phyloP scores from a whole-genome alignment of 2,329 filamentous ascomycete genomes.

The Beauveria pseudobassiana region DNA sequence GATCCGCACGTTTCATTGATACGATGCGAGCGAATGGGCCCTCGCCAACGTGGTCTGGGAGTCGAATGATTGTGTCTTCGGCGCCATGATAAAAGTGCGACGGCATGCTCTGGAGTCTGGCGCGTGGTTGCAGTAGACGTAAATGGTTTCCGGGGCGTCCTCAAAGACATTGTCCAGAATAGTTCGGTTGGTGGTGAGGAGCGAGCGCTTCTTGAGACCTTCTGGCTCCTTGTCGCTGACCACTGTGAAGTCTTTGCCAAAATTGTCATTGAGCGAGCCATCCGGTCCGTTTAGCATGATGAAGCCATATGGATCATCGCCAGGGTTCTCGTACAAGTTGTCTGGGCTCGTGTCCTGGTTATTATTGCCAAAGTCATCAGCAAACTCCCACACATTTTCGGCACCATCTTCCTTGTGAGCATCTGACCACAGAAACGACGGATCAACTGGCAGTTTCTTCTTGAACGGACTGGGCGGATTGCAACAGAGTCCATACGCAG shows the following conservation, averaged over 20 bases:
- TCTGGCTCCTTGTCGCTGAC: slow-evolving; percentile 10
- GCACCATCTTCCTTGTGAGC: background rate
- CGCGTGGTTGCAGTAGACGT: slow-evolving; percentile 23
- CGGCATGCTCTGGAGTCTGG: slow-evolving; percentile 15
- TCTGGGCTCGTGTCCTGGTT: slow-evolving; percentile 14
- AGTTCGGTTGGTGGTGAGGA: slow-evolving; percentile 21
- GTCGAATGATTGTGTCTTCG: slow-evolving; percentile 19
- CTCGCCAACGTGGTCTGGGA: slow-evolving; percentile 19
- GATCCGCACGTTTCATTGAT: slow-evolving; percentile 13
- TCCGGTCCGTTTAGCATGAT: slow-evolving; percentile 23
- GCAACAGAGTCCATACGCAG: background rate
- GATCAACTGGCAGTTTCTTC: background rate
- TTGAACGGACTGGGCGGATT: background rate
- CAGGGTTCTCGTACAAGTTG: slow-evolving; percentile 8
- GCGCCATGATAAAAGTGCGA: slow-evolving; percentile 15
- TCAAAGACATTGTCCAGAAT: slow-evolving; percentile 21
- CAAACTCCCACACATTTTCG: background rate
- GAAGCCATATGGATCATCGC: slow-evolving; percentile 23
- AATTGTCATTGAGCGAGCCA: slow-evolving; percentile 21
- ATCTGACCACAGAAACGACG: background rate
- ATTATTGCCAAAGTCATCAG: slow-evolving; percentile 15
- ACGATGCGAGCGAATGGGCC: slow-evolving; percentile 21
- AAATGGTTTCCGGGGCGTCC: slow-evolving; percentile 19
- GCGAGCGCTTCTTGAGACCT: slow-evolving; percentile 14
- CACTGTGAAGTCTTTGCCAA: slow-evolving; percentile 18